Conservation (phyloP, 305 asterid species). For the Fraxinus greggii region DNA sequence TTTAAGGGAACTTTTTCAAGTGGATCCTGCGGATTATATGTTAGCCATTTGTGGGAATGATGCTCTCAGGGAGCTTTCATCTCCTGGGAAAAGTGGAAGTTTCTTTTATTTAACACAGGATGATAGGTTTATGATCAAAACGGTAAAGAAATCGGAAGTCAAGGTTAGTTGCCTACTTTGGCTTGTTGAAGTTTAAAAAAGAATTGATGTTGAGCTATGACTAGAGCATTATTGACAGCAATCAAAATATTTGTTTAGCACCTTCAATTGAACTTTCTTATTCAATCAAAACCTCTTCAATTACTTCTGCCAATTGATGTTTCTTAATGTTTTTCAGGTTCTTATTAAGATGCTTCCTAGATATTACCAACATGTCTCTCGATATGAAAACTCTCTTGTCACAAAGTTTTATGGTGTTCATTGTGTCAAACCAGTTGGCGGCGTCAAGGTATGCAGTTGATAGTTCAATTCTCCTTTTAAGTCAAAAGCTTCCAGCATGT, state of each 20-base stretch:
- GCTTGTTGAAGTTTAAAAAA: constrained; percentile 22
- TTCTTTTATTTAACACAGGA: constrained; percentile 90
- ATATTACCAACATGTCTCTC: constrained; percentile 71
- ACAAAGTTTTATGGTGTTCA: constrained; percentile 93
- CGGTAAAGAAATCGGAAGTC: constrained; percentile 95
- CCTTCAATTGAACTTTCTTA: constrained; percentile 11
- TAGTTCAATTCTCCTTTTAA: constrained; percentile 5
- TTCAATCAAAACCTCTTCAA: constrained; percentile 19
- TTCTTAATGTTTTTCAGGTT: constrained; percentile 56
- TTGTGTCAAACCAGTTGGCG: constrained; percentile 96
- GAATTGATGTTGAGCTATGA: background rate
- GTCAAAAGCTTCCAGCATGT: background rate
- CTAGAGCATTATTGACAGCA: background rate
- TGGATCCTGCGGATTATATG: constrained; percentile 99
- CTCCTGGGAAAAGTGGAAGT: constrained; percentile 99
- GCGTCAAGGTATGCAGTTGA: constrained; percentile 63
- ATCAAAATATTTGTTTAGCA: background rate
- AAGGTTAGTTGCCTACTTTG: constrained; percentile 67
- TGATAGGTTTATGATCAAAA: constrained; percentile 95
- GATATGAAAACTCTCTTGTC: constrained; percentile 81
- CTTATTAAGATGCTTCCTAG: constrained; percentile 95
- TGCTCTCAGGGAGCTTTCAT: constrained; percentile 90
- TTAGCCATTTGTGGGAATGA: constrained; percentile 89
- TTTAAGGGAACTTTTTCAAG: constrained; percentile 85
- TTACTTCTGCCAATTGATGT: constrained; percentile 24